A percentile compares a stretch with the other conserved stretches of the same genome.
These are phyloP conservation scores for Solanum chacoense DNA, from an alignment of 305 asterid genomes.

Conservation along the genomic window DNA sequence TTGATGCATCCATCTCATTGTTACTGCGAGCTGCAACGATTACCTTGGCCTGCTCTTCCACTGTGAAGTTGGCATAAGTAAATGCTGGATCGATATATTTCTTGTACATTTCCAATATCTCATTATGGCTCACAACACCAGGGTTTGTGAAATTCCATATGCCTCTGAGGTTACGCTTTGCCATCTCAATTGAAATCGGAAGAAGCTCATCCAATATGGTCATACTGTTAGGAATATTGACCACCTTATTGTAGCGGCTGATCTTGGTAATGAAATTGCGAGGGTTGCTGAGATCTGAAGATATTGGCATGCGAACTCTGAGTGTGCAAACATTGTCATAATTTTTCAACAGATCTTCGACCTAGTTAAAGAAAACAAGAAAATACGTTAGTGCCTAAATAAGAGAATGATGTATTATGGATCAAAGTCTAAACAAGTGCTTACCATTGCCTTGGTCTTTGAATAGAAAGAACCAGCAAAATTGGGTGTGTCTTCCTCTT, in stretches of 20 bases:
- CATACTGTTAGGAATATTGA: conserved; percentile 75
- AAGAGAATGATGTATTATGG: conserved; percentile 24
- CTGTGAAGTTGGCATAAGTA: conserved; percentile 47
- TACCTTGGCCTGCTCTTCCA: conserved; percentile 75
- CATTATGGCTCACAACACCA: conserved; percentile 65
- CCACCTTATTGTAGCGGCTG: conserved; percentile 53
- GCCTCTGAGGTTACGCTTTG: conserved; percentile 55
- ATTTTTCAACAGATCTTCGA: conserved; percentile 60
- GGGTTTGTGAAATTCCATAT: conserved; percentile 77
- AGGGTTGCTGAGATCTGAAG: conserved; percentile 56
- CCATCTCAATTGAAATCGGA: conserved; percentile 67
- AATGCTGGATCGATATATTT: conserved; percentile 44
- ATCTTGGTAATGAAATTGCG: conserved; percentile 70
- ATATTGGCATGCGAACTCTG: conserved; percentile 67
- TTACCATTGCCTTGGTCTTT: conserved; percentile 77
- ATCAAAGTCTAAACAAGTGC: conserved; percentile 34
- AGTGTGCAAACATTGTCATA: conserved; percentile 67
- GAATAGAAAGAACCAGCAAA: conserved; percentile 67
- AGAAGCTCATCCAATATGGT: conserved; percentile 68
- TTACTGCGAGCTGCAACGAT: conserved; percentile 63
- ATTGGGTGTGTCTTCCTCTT: conserved; percentile 69
- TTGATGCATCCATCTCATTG: conserved; percentile 62
- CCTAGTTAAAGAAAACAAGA: conserved; percentile 19
- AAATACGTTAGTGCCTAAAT: not conserved
- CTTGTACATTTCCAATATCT: conserved; percentile 65